Conservation (phyloP, 1,284 basidiomycete genomes). For the Filobasidium uniguttulatum region DNA sequence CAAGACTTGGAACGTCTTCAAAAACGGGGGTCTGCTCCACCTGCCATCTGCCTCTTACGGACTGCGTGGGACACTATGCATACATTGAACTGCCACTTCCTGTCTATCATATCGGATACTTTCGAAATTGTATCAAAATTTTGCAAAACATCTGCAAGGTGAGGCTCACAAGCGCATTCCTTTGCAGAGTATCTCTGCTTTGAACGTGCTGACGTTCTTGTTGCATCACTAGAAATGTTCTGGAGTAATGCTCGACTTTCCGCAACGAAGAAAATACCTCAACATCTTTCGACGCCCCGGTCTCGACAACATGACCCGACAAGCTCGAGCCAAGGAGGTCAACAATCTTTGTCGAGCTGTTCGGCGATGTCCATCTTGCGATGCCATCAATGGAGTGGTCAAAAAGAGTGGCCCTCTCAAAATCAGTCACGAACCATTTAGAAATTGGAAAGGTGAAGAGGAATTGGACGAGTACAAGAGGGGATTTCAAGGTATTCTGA, state of each 20-base stretch:
- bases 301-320: slow-evolving; percentile 87
- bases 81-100: slow-evolving; percentile 93
- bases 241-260: slow-evolving; percentile 78
- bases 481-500: slow-evolving; percentile 69
- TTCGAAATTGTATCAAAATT: slow-evolving; percentile 86
- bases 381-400: slow-evolving; percentile 84
- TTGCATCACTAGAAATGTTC: slow-evolving; percentile 61
- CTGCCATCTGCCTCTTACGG: slow-evolving; percentile 78
- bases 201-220: neutral
- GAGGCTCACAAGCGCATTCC: slow-evolving; percentile 16
- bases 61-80: slow-evolving; percentile 96
- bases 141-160: slow-evolving; percentile 96
- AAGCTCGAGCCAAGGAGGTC: slow-evolving; percentile 74
- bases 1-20: slow-evolving; percentile 83
- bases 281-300: slow-evolving; percentile 78
- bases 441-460: slow-evolving; percentile 68
- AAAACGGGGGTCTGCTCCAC: slow-evolving; percentile 89
- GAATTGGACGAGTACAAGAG: slow-evolving; percentile 79
- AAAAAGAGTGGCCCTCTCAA: slow-evolving; percentile 92
- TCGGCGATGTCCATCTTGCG: slow-evolving; percentile 85
- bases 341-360: slow-evolving; percentile 79
- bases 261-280: slow-evolving; percentile 69
- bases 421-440: slow-evolving; percentile 95
- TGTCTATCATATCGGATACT: slow-evolving; percentile 96
- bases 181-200: neutral